phyloP scores from a whole-genome alignment of 164 flowering plant genomes.

The Akebia trifoliata region DNA sequence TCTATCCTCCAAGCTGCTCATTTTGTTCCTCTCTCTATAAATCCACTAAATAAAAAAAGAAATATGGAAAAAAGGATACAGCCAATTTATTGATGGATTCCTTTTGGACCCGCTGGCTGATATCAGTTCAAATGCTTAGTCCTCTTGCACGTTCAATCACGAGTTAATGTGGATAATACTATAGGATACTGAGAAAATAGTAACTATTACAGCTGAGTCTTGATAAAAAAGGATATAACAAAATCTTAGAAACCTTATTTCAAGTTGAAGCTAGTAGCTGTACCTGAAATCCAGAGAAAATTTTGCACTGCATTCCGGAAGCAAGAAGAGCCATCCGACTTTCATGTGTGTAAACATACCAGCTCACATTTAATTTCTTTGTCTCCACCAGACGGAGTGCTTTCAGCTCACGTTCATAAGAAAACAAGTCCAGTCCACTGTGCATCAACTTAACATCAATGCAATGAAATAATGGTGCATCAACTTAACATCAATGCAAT shows the following conservation, averaged over 20 bases:
- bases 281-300: conserved; percentile 88
- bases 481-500: conserved; percentile 10
- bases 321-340: conserved; percentile 95
- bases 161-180: not conserved
- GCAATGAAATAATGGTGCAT: conserved; percentile 17
- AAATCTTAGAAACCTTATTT: not conserved
- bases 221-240: not conserved
- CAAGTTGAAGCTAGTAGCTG: conserved; percentile 8
- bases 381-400: conserved; percentile 68
- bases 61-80: not conserved
- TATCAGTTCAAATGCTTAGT: not conserved
- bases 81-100: too few relatives aligned
- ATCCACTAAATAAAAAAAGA: too few relatives aligned
- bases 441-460: conserved; percentile 13
- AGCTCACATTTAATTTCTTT: conserved; percentile 66
- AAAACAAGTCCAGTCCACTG: conserved; percentile 86
- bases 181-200: not conserved
- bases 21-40: too few relatives aligned
- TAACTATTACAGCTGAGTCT: conserved; percentile 2
- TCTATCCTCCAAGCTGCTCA: too few relatives aligned
- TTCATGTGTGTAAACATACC: conserved; percentile 96
- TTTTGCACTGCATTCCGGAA: conserved; percentile 95
- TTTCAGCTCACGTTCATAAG: conserved; percentile 50
- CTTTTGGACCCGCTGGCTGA: too few relatives aligned
- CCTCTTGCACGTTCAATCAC: not conserved